Evolutionary conservation across 2,329 filamentous ascomycete species (phyloP), one percentile per base, ranked within the genome.

Genomic region (Rutstroemia sp.): DNA sequence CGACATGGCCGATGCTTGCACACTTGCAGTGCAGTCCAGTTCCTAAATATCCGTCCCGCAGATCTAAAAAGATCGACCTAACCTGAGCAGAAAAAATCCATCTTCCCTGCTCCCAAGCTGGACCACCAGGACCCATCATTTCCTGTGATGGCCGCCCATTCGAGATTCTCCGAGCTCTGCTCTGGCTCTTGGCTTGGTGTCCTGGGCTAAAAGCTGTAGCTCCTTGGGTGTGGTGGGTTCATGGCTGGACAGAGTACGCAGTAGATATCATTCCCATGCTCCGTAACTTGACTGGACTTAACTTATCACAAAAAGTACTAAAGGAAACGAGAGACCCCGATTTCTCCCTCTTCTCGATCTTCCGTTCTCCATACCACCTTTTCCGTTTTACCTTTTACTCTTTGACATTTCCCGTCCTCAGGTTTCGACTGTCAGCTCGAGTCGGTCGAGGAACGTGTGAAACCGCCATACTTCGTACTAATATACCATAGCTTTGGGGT

Each of bases 61-160:
- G 51, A 54, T 54, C 51, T 39, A 17, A 36, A 53, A 47, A 27
- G 51, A 54, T 54, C 51, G 34, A 38, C 51, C n/a, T 42, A 16
- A 38, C 38, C 17, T 17, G 25, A 19, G 27, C 38, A 38, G 14
- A 39, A 21, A 34, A 49, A 49, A 39, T 38, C 21, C 16, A 16
- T 5, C n/a, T 48, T 48, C 47, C 27, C 27, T 48, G 47, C 27
- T 10, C 27, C 27, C 27, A 10, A 30, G 27, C 23, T 23, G 23
- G 23, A 23, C 27, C 27, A 30, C 7, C 23, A 4, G 23, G 23
- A 23, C 27, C 27, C 27, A 30, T 30, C 27, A 30, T 12, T 10
- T 9, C 10, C 27, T 30, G 27, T 30, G 27, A 30, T 30, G 27
- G 27, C 27, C 27, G 27, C 8, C 27, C 19, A 21, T 48, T 48